Base-by-base conservation (phyloP, 768 basidiomycete species). In the Suillus plorans region DNA sequence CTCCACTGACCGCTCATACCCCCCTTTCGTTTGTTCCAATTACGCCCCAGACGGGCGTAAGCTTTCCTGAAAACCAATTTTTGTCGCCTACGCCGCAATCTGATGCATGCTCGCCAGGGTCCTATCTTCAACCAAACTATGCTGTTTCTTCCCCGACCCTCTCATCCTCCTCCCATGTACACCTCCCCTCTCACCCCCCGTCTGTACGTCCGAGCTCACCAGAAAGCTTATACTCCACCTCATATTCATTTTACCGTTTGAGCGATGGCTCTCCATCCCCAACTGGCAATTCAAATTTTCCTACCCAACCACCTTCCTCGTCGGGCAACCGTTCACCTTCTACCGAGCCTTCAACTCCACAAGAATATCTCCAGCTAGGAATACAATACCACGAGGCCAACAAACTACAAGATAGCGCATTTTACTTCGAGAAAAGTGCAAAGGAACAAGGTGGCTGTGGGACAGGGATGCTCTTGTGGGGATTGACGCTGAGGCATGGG, bases 381-480 rank as follows among this genome's bases (percentile, higher is more conserved):
- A 94, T 94, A 67, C 82, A 84, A 68, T 86, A 87, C 71, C 92
- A 94, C 70, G 89, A 93, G 74, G 85, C 87, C 37, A 89, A 92
- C 72, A 81, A 85, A 50, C 79, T 94, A 5, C 72, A 73, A 53
- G 89, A 91, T 69, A 89, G 89, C 13, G 92, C 91, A 0, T 71
- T 74, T 31, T 92, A 81, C 74, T 94, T 94, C 72, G 92, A 94
- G 78, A 84, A 83, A 76, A 86, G 88, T 55, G 92, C 92, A 13
- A 91, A 80, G 61, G 80, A 85, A 66, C 78, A 81, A 60, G 94
- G 94, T 1, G 95, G 93, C 2, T 94, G 91, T 71, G 90, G 89
- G 2, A 87, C 93, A 5, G 95, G 95, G 20, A 95, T 95, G 93
- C 76, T 96, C 65, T 94, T 97, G 91, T 95, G 91, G 85, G 95